These are phyloP conservation scores for Ceratobasidium papillatum DNA, from an alignment of 1,284 basidiomycete genomes.

Conservation along the genomic window DNA sequence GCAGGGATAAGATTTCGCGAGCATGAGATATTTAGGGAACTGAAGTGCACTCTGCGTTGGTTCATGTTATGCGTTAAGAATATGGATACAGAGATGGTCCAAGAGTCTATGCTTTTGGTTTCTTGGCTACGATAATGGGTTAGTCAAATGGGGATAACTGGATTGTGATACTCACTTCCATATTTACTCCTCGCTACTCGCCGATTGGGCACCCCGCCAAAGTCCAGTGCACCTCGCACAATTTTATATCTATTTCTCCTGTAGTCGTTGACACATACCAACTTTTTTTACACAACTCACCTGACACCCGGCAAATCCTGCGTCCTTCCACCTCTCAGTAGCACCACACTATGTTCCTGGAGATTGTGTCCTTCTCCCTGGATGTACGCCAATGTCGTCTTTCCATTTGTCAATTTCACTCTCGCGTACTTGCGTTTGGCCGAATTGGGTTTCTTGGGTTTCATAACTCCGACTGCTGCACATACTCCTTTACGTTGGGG, in stretches of 20 bases:
- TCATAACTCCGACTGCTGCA: slow-evolving; percentile 81
- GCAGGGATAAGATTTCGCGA: too few species aligned
- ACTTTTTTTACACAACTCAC: slow-evolving; percentile 59
- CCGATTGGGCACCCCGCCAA: slow-evolving; percentile 89
- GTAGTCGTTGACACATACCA: slow-evolving; percentile 23
- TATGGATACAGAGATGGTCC: too few species aligned
- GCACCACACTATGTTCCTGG: slow-evolving; percentile 96
- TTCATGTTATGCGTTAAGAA: too few species aligned
- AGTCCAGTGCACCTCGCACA: slow-evolving; percentile 92
- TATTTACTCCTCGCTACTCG: slow-evolving; percentile 89
- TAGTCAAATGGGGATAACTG: slow-evolving; percentile 46
- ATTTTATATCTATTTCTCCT: slow-evolving; percentile 85
- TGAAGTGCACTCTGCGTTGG: too few species aligned
- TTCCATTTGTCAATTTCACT: slow-evolving; percentile 91
- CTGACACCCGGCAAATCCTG: slow-evolving; percentile 97
- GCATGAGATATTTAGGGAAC: too few species aligned
- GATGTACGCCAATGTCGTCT: slow-evolving; percentile 92
- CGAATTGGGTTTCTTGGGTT: slow-evolving; percentile 99
- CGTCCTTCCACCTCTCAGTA: slow-evolving; percentile 92
- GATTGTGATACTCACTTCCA: slow-evolving; percentile 71
- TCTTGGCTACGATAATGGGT: slow-evolving; percentile 69
- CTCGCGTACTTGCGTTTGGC: slow-evolving; percentile 97
- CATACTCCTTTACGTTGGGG: slow-evolving; percentile 93
- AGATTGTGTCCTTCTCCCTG: slow-evolving; percentile 98
- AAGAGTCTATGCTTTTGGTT: slow-evolving; percentile 67